Conservation (phyloP, 108 stramenopile species). For the Skeletonema menzelii region DNA sequence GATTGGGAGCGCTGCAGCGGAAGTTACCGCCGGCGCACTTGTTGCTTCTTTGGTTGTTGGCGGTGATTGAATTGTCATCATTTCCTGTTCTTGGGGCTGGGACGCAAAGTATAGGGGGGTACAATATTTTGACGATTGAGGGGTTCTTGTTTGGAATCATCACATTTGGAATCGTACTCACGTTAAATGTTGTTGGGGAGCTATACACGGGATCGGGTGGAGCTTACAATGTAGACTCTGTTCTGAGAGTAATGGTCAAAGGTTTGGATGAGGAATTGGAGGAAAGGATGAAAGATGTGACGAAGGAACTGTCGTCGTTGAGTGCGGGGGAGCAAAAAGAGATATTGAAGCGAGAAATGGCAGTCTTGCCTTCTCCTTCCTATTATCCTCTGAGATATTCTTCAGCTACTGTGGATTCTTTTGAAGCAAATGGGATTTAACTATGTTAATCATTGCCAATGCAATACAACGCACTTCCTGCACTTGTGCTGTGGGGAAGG, state of each 20-base stretch:
- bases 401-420: conserved; percentile 2
- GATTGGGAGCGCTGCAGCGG: conserved; percentile 79
- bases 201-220: conserved; percentile 78
- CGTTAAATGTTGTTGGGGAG: conserved; percentile 76
- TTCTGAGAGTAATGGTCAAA: conserved; percentile 76
- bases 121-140: conserved; percentile 81
- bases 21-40: conserved; percentile 82
- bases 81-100: conserved; percentile 88
- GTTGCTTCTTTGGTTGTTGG: conserved; percentile 75
- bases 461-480: neutral
- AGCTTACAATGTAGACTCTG: conserved; percentile 87
- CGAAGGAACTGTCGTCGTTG: neutral
- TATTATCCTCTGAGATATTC: conserved; percentile 24
- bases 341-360: neutral
- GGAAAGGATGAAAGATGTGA: conserved; percentile 56
- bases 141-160: conserved; percentile 81
- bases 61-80: conserved; percentile 63
- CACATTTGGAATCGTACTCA: conserved; percentile 81
- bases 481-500: no score
- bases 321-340: conserved; percentile 4
- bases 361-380: conserved; percentile 14
- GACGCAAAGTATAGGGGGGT: conserved; percentile 81
- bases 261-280: conserved; percentile 85
- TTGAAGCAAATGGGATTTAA: neutral
- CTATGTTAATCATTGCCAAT: neutral